Base-by-base conservation (phyloP, 805 yeast species). In the Torulaspora microellipsoides region DNA sequence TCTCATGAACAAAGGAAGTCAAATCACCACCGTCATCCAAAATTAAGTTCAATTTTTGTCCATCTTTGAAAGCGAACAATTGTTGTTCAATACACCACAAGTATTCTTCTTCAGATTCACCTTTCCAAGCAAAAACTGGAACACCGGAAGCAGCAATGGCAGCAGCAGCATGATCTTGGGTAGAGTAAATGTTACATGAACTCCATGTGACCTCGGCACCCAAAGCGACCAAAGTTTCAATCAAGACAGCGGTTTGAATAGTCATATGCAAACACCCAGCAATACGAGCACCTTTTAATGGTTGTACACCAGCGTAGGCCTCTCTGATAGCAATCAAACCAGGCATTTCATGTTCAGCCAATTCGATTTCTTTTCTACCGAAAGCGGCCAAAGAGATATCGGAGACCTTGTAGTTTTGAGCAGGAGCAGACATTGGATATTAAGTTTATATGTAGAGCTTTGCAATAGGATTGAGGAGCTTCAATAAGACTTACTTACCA, bases 121-220 rank as follows among this genome's bases (percentile, higher is more conserved):
- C 98, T 81, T 91, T 91, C 99, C 99, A 91, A 65, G 99, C 99
- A 62, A 88, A 91, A 57, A 91, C 99, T 67, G 99, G 98, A 49
- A 91, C 95, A 76, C 99, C 99, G 58, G 96, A 72, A 59, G 98
- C 99, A 62, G 99, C 99, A 71, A 91, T 93, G 63, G 98, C 98
- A 66, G 99, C 97, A 64, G 99, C 98, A 60, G 98, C 98, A 71
- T 91, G 98, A 76, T 91, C 99, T 78, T 91, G 99, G 58, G 99
- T 91, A 61, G 98, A 90, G 84, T 87, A 91, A 65, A 91, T 91
- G 95, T 91, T 91, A 81, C 99, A 91, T 38, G 96, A 88, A 54
- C 96, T 81, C 99, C 99, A 91, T 66, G 99, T 93, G 53, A 91
- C 98, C 79, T 91, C 99, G 54, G 99, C 99, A 77, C 99, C 99